A percentile compares a stretch with the other conserved stretches of the same genome.
Conservation (phyloP, 2,329 filamentous ascomycete species). For the Fusarium sp. region DNA sequence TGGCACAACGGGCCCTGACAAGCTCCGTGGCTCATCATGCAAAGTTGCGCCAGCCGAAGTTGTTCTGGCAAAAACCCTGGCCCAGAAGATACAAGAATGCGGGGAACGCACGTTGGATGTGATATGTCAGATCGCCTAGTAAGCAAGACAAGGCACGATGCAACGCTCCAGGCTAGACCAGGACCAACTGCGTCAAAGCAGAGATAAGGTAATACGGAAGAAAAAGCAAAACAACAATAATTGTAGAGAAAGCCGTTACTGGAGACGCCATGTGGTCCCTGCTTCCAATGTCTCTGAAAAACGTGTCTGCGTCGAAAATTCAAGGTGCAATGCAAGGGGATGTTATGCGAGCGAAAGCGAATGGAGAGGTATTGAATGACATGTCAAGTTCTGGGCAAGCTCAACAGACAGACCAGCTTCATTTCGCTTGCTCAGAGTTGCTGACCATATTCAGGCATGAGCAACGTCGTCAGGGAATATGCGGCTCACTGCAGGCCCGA, state of each 20-base stretch:
- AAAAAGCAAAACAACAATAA: background rate
- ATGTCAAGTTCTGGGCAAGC: constrained; percentile 15
- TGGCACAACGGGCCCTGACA: constrained; percentile 28
- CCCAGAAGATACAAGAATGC: constrained; percentile 38
- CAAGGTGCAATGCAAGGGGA: constrained; percentile 15
- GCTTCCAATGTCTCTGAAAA: constrained; percentile 38
- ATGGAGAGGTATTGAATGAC: constrained; percentile 10
- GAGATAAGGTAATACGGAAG: constrained; percentile 11
- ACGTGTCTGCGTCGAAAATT: constrained; percentile 33
- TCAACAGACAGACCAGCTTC: background rate
- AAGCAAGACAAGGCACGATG: constrained; percentile 43
- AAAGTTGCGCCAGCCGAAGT: constrained; percentile 29
- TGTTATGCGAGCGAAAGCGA: constrained; percentile 2
- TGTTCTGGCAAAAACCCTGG: constrained; percentile 23
- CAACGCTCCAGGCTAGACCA: constrained; percentile 32
- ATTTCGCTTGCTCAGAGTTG: constrained; percentile 21
- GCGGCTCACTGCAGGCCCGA: constrained; percentile 19
- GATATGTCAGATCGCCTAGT: constrained; percentile 45
- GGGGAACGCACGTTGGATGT: constrained; percentile 38
- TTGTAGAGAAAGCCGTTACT: constrained; percentile 23
- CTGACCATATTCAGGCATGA: constrained; percentile 11
- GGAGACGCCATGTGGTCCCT: constrained; percentile 30
- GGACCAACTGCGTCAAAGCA: constrained; percentile 14
- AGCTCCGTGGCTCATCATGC: constrained; percentile 18
- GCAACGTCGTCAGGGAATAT: constrained; percentile 23